Percentiles rank a stretch among this genome's conserved stretches.
Conservation (phyloP, 2,329 filamentous ascomycete species). For the Fusarium devonianum region DNA sequence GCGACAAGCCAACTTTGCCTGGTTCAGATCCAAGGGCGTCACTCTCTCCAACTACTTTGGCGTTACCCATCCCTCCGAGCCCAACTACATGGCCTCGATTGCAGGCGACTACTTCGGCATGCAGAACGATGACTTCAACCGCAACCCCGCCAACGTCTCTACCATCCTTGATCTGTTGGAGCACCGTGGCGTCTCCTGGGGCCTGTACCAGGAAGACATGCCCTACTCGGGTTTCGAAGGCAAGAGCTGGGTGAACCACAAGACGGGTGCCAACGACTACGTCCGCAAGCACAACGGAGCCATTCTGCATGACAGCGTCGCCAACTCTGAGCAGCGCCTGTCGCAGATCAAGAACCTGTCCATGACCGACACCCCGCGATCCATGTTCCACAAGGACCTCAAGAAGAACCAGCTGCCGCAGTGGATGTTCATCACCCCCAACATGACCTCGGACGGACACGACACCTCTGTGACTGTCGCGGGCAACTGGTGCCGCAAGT, state of each 20-base stretch:
- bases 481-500: conserved; percentile 71
- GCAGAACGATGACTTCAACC: conserved; percentile 63
- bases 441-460: conserved; percentile 80
- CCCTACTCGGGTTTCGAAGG: conserved; percentile 79
- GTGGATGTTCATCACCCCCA: conserved; percentile 74
- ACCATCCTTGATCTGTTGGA: conserved; percentile 75
- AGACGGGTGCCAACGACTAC: conserved; percentile 74
- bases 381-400: conserved; percentile 72
- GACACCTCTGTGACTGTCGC: conserved; percentile 75
- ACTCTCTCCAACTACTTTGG: conserved; percentile 52
- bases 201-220: conserved; percentile 78
- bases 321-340: conserved; percentile 65
- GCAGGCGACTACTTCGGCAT: conserved; percentile 71
- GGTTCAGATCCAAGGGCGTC: conserved; percentile 43
- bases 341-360: conserved; percentile 76
- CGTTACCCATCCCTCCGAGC: conserved; percentile 70
- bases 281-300: conserved; percentile 82
- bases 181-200: conserved; percentile 70
- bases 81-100: conserved; percentile 71
- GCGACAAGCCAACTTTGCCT: conserved; percentile 37
- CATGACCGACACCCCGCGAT: conserved; percentile 50
- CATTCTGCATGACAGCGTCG: conserved; percentile 71
- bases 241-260: conserved; percentile 66
- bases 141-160: conserved; percentile 66
- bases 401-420: conserved; percentile 70